Evolutionary conservation across 352 stramenopile genomes (phyloP).

Genomic region (Phytophthora melonis): DNA sequence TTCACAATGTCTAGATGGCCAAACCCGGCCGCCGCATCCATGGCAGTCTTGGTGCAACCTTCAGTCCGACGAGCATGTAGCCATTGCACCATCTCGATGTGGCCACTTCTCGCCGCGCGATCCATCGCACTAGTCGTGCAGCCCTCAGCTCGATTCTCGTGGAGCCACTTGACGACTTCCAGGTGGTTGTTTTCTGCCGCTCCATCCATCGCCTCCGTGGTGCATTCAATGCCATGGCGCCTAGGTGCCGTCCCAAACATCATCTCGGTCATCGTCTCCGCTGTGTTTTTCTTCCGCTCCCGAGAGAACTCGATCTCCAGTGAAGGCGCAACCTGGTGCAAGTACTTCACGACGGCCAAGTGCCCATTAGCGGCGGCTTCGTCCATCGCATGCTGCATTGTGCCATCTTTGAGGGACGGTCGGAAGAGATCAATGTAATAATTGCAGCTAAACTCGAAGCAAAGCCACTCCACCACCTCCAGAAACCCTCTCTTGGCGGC

Average conservation of each 20-base stretch:
- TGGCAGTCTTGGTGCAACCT: neutral
- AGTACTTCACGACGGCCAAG: neutral
- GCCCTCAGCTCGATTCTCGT: too few species aligned
- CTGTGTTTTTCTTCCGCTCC: neutral
- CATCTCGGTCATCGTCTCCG: neutral
- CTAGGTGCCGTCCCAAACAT: neutral
- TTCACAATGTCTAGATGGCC: slow-evolving; percentile 8
- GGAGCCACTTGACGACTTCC: neutral
- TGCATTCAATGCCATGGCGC: neutral
- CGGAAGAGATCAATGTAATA: neutral
- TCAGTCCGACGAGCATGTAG: neutral
- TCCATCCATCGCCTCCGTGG: neutral
- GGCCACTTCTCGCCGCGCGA: neutral
- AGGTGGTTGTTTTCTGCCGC: neutral
- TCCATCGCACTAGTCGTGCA: neutral
- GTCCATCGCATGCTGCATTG: neutral
- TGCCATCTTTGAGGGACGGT: neutral
- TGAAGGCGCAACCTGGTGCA: neutral
- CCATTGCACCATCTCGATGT: neutral
- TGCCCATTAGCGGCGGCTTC: neutral
- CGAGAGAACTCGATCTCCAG: neutral
- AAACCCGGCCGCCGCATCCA: neutral
- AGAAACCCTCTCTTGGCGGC: neutral
- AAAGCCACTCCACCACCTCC: neutral
- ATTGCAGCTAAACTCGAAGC: neutral